Evolutionary conservation across 306 rosid genomes (phyloP), one percentile per base, ranked within the genome.

Genomic region (Herpetospermum pedunculosum): DNA sequence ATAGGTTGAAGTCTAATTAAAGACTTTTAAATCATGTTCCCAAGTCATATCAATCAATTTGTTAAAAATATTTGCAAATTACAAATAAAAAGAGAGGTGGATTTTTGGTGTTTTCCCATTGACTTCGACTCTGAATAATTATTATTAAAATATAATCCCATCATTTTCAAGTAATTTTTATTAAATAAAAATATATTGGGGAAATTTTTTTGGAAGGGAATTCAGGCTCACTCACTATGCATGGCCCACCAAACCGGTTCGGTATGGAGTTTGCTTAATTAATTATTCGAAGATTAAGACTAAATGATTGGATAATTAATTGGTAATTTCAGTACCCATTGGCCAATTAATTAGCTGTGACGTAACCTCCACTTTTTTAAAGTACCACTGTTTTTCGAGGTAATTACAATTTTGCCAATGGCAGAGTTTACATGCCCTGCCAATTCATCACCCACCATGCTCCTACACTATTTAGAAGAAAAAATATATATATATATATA

Each of bases 221-320:
- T 32, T 29, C 0, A 2, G 38, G 25, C 2, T 30, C 6, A 60
- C 5, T 16, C 6, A 32, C 14, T 60, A 0, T 15, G 47, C 70
- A 63, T 63, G 72, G 52, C 52, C 50, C 72, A 67, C 72, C 9
- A 40, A 67, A 41, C 4, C 34, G 21, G 72, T 67, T 40, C 35
- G 23, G 21, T 40, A 23, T 41, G 32, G 70, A 63, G 70, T 37
- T 41, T 38, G 14, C n/a, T 30, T 0, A 67, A 38, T 65, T 21
- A 23, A 65, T 12, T 23, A 67, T 2, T 41, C n/a, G 0, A 23
- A 67, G 71, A 1, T 38, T 64, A 37, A 19, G 32, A 64, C 48
- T 19, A 23, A 65, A 65, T 65, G 72, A 65, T 65, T 65, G 70
- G 72, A 23, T 65, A 65, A 65, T 65, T 21, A 64, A 64, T n/a